A percentile compares a stretch with the other conserved stretches of the same genome.
Conservation (phyloP, 148 eudicot species). For the Vaccinium corymbosum region DNA sequence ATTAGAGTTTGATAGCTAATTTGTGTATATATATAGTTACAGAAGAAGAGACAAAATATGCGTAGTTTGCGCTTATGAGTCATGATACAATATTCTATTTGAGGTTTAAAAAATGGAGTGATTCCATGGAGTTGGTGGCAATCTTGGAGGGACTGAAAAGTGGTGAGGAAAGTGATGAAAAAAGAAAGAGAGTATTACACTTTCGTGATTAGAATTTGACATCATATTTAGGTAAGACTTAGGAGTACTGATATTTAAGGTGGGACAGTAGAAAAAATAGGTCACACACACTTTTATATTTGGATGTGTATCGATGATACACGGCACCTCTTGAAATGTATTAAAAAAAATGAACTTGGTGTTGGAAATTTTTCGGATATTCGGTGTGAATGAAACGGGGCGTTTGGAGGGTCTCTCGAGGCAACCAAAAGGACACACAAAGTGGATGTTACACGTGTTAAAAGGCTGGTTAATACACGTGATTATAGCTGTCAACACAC, state of each 20-base stretch:
- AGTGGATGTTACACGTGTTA: no score
- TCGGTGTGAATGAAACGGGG: no score
- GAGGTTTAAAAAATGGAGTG: conserved; percentile 27
- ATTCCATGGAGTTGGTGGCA: conserved; percentile 58
- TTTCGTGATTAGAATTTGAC: not conserved
- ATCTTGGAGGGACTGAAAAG: conserved; percentile 53
- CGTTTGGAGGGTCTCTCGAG: no score
- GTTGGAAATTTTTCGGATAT: no score
- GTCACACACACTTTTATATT: not conserved
- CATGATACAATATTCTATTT: conserved; percentile 40
- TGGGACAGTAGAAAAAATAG: not conserved
- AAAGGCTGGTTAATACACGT: no score
- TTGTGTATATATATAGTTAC: not conserved
- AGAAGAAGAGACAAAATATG: conserved; percentile 23
- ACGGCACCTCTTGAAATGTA: not conserved
- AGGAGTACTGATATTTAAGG: not conserved
- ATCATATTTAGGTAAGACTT: not conserved
- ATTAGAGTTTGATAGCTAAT: not conserved
- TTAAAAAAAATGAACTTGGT: no score
- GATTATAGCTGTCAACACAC: no score
- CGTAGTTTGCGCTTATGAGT: conserved; percentile 26
- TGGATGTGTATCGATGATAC: not conserved
- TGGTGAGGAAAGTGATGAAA: conserved; percentile 35
- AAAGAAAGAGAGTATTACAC: conserved; percentile 30
- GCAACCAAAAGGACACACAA: no score